These are phyloP conservation scores for Hordeum pubiflorum DNA, from an alignment of 202 grass and related monocot species.

Conservation along the genomic window DNA sequence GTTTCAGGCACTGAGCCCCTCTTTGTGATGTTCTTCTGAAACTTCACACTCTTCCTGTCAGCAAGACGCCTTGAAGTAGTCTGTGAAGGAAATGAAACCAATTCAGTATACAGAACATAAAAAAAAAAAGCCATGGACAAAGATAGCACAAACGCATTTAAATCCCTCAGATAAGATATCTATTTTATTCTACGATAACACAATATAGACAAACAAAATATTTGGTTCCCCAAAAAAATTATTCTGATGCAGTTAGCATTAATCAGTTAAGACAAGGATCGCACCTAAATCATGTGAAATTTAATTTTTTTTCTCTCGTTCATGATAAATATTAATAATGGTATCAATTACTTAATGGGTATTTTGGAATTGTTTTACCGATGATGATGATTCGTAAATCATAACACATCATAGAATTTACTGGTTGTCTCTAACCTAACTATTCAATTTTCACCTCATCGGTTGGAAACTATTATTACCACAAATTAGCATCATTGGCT, in stretches of 20 bases:
- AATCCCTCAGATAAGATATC: not conserved
- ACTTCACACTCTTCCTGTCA: slow-evolving; percentile 68
- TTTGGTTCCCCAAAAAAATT: not conserved
- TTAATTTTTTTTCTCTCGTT: not conserved
- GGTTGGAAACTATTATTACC: not conserved
- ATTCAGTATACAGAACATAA: not conserved
- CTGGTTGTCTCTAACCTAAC: not conserved
- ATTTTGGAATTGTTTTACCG: not conserved
- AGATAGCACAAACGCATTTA: not conserved
- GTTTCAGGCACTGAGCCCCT: slow-evolving; percentile 82
- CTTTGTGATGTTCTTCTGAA: slow-evolving; percentile 84
- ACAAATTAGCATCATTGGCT: not conserved
- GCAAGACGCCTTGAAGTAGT: slow-evolving; percentile 81
- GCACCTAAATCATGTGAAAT: not conserved
- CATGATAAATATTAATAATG: not conserved
- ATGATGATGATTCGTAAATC: not conserved
- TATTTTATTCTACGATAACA: not conserved
- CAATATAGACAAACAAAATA: not conserved
- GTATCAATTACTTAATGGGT: not conserved
- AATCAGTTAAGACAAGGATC: not conserved
- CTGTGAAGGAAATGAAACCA: slow-evolving; percentile 33
- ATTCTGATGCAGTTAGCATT: not conserved
- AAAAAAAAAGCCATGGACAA: not conserved
- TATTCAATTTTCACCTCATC: not conserved
- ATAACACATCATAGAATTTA: not conserved